These are phyloP conservation scores for Nigrospora oryzae DNA, from an alignment of 2,329 filamentous ascomycete species.

Conservation along the genomic window DNA sequence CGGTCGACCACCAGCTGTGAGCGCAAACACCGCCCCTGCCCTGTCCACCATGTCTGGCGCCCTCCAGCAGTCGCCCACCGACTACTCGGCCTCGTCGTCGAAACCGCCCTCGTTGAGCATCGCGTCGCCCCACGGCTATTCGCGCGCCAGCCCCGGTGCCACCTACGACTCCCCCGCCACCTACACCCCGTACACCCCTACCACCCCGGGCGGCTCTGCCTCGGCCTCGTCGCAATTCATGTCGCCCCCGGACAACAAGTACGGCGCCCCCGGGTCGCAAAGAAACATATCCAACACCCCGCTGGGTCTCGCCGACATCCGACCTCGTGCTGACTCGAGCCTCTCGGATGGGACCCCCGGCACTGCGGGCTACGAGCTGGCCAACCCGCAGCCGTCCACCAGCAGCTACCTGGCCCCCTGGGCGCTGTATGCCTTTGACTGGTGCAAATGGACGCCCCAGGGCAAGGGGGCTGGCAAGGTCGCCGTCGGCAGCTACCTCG, in stretches of 20 bases:
- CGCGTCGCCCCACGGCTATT: conserved; percentile 57
- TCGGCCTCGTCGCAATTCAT: conserved; percentile 54
- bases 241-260: conserved; percentile 47
- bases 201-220: conserved; percentile 52
- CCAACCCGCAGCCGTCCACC: conserved; percentile 59
- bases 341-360: conserved; percentile 64
- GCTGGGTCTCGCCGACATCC: conserved; percentile 83
- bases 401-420: conserved; percentile 93
- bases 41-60: conserved; percentile 37
- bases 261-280: conserved; percentile 48
- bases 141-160: conserved; percentile 71
- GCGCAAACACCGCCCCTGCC: conserved; percentile 34
- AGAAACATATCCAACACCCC: conserved; percentile 72
- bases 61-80: conserved; percentile 27
- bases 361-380: conserved; percentile 55
- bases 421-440: conserved; percentile 95
- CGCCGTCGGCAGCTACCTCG: conserved; percentile 89
- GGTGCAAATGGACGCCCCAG: conserved; percentile 95
- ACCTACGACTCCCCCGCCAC: conserved; percentile 45
- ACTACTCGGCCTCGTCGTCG: conserved; percentile 45
- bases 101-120: conserved; percentile 50
- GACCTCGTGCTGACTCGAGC: conserved; percentile 75
- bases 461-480: conserved; percentile 80
- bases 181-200: conserved; percentile 50
- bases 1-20: conserved; percentile 25